Conservation (phyloP, 306 rosid genomes). For the Malus asiatica region DNA sequence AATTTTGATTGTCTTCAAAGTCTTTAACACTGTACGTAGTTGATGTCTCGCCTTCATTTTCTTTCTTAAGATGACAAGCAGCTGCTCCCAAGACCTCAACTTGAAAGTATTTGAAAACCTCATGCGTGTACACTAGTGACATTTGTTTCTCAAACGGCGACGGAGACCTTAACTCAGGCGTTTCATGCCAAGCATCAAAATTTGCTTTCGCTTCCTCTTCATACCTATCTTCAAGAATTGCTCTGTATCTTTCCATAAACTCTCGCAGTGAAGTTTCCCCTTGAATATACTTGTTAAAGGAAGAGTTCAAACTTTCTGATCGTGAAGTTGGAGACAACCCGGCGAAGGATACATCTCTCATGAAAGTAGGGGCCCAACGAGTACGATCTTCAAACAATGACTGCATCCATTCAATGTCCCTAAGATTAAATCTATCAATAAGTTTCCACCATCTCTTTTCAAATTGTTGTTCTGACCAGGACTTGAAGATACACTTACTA, state of each 20-base stretch:
- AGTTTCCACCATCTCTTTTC: constrained; percentile 29
- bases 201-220: constrained; percentile 29
- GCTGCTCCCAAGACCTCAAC: constrained; percentile 27
- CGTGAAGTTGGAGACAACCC: constrained; percentile 21
- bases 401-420: constrained; percentile 18
- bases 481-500: constrained; percentile 16
- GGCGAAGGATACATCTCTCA: constrained; percentile 23
- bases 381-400: constrained; percentile 17
- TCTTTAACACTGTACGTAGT: constrained; percentile 18
- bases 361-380: constrained; percentile 21
- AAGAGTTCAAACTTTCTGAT: constrained; percentile 9
- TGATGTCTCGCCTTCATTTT: constrained; percentile 13
- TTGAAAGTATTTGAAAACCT: constrained; percentile 18
- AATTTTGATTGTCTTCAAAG: constrained; percentile 17
- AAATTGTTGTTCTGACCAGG: constrained; percentile 20
- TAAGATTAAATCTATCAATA: constrained; percentile 13
- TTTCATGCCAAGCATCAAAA: constrained; percentile 30
- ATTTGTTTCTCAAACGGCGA: constrained; percentile 26
- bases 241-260: constrained; percentile 19
- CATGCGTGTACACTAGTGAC: constrained; percentile 14
- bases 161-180: constrained; percentile 24
- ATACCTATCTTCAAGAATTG: constrained; percentile 26
- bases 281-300: constrained; percentile 18
- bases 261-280: constrained; percentile 13
- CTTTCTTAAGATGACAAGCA: constrained; percentile 25